Percentiles rank a stretch among this genome's conserved stretches.
Conservation (phyloP, 192 early-diverging fungal species). For the Glomus cerebriforme region DNA sequence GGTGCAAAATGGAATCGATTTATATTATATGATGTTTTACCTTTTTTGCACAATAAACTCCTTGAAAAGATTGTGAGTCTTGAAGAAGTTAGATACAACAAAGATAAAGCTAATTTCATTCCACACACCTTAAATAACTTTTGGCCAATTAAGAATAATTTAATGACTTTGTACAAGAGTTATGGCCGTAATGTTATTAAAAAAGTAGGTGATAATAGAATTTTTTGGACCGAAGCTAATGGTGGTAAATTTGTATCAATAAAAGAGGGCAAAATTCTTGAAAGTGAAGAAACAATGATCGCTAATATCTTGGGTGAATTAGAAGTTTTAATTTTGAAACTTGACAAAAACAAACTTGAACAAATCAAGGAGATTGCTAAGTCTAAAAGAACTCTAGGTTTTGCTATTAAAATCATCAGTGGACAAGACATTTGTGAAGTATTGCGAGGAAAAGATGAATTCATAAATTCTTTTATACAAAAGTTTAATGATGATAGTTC, state of each 20-base stretch:
- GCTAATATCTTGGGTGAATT: not conserved
- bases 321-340: not conserved
- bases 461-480: not conserved
- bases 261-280: not conserved
- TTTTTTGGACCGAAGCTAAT: conserved; percentile 4
- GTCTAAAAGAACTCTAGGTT: not conserved
- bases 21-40: conserved; percentile 13
- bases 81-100: not conserved
- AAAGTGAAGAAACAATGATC: not conserved
- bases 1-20: conserved; percentile 9
- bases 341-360: not conserved
- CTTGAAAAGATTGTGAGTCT: not conserved
- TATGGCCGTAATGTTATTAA: not conserved
- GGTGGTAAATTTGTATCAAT: conserved; percentile 11
- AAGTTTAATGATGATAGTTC: not conserved
- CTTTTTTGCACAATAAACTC: not conserved
- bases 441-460: not conserved
- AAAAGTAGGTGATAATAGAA: not conserved
- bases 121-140: not conserved
- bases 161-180: not conserved
- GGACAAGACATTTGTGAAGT: not conserved
- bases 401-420: not conserved
- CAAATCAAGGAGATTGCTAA: not conserved
- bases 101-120: not conserved
- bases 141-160: not conserved